phyloP scores from a whole-genome alignment of 345 rosid genomes.

The Gossypioides kirkii region DNA sequence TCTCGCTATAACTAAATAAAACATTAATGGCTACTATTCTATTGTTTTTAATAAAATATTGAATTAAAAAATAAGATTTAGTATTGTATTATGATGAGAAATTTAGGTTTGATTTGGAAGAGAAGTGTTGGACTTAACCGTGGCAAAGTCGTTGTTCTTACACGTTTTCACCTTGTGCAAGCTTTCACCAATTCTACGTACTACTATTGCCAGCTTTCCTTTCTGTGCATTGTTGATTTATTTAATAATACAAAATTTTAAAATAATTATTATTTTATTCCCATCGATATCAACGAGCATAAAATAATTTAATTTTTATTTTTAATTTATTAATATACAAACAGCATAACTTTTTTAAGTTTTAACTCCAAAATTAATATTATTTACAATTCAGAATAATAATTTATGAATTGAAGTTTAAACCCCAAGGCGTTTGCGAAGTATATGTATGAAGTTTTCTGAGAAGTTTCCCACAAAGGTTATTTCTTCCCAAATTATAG shows the following conservation, averaged over 20 bases:
- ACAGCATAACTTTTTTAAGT: no score
- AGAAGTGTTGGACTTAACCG: constrained; percentile 23
- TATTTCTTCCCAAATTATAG: no score
- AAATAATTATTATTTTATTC: background rate
- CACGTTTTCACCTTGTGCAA: constrained; percentile 14
- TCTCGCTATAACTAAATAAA: background rate
- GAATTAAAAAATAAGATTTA: no score
- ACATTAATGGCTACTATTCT: background rate
- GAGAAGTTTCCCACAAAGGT: no score
- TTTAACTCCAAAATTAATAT: no score
- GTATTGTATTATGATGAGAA: background rate
- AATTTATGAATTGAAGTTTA: no score
- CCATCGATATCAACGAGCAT: background rate
- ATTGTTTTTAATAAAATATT: background rate
- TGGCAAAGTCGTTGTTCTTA: constrained; percentile 4
- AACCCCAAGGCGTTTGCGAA: no score
- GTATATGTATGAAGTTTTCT: no score
- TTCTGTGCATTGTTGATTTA: background rate
- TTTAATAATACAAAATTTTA: background rate
- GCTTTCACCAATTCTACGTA: background rate
- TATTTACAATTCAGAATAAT: no score
- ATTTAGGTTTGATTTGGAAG: constrained; percentile 8
- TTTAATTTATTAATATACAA: no score
- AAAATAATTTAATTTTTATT: no score
- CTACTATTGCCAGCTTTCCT: background rate